phyloP scores from a whole-genome alignment of 768 basidiomycete species.

The Tulasnella sp. region DNA sequence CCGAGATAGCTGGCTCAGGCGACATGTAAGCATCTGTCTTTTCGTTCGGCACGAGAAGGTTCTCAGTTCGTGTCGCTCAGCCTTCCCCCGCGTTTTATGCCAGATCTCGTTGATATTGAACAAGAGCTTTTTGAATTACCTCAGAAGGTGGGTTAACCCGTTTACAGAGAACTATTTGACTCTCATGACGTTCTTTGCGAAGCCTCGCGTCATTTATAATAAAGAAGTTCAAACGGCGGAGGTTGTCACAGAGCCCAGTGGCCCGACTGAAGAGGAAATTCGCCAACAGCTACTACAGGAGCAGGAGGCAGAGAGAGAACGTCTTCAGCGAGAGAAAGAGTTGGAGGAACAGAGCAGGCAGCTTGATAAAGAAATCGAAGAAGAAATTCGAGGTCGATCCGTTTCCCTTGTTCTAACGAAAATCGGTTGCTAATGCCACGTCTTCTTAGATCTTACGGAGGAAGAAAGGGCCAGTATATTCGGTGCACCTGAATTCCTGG shows the following conservation, averaged over 20 bases:
- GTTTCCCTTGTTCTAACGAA: background rate
- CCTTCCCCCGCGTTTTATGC: conserved; percentile 48
- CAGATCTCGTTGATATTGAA: conserved; percentile 80
- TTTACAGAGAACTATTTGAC: too few species aligned
- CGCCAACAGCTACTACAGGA: conserved; percentile 56
- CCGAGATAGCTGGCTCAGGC: conserved; percentile 1
- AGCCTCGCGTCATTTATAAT: conserved; percentile 74
- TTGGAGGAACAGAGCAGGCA: conserved; percentile 73
- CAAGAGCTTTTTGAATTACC: conserved; percentile 86
- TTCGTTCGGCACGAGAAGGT: conserved; percentile 1
- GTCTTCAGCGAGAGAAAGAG: conserved; percentile 50
- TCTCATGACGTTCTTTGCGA: too few species aligned
- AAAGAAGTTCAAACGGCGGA: conserved; percentile 73
- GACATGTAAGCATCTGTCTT: conserved; percentile 1
- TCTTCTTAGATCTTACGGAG: conserved; percentile 58
- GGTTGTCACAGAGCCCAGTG: conserved; percentile 42
- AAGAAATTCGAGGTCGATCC: conserved; percentile 63
- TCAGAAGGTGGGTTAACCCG: conserved; percentile 46
- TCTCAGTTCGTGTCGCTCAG: conserved; percentile 25
- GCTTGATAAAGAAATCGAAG: conserved; percentile 74
- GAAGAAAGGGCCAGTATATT: conserved; percentile 75
- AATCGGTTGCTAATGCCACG: background rate
- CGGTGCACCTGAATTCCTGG: conserved; percentile 78
- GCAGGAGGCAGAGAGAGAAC: conserved; percentile 52
- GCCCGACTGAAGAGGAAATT: conserved; percentile 56